Percentiles rank a stretch among this genome's conserved stretches.
Evolutionary conservation across 768 basidiomycete species (phyloP).

Genomic region (Mycena venus): DNA sequence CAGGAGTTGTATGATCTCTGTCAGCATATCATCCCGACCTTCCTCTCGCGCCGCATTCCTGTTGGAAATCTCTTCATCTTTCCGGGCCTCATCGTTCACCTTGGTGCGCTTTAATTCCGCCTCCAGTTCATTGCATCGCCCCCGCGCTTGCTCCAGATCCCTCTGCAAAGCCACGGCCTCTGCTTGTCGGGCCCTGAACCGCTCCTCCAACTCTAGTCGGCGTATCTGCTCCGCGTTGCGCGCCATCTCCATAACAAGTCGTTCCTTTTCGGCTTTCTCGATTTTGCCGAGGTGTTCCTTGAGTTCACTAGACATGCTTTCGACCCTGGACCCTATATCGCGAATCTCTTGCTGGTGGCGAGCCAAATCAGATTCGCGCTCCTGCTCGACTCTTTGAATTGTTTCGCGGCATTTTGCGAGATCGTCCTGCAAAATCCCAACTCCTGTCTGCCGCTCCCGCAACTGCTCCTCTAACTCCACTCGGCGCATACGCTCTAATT

Average conservation of each 20-base stretch:
- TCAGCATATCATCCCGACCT: background rate
- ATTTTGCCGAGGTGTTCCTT: too few relatives aligned
- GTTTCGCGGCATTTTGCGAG: too few relatives aligned
- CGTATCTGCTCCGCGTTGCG: constrained; percentile 1
- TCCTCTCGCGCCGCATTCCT: background rate
- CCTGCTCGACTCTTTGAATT: too few relatives aligned
- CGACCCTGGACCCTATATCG: too few relatives aligned
- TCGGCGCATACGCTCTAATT: background rate
- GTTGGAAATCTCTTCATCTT: background rate
- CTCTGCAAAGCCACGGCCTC: too few relatives aligned
- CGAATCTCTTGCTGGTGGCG: too few relatives aligned
- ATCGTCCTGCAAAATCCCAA: too few relatives aligned
- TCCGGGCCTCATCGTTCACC: background rate
- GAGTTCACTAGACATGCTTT: too few relatives aligned
- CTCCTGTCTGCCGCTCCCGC: background rate
- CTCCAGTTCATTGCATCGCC: background rate
- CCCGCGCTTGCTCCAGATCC: background rate
- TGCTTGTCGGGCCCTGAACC: background rate
- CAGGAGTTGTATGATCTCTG: background rate
- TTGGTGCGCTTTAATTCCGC: background rate
- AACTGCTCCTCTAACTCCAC: background rate
- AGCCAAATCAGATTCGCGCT: background rate
- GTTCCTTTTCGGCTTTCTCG: too few relatives aligned
- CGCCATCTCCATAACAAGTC: background rate
- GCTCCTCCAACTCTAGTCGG: background rate